Conservation (phyloP, 2,329 filamentous ascomycete genomes). For the Rosellinia necatrix region DNA sequence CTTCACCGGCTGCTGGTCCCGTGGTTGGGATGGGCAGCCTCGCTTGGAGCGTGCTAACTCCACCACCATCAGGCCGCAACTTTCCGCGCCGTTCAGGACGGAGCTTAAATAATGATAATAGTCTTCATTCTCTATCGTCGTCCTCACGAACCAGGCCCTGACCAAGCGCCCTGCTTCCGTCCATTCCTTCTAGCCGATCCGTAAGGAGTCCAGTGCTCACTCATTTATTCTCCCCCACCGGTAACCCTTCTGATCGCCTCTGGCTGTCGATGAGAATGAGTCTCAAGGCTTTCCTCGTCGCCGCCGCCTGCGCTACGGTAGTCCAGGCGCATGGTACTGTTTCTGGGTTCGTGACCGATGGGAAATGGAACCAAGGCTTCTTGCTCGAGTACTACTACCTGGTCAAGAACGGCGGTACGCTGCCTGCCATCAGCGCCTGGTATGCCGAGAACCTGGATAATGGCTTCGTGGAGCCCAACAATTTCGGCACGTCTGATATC, state of each 20-base stretch:
- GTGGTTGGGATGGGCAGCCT: neutral
- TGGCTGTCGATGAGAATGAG: neutral
- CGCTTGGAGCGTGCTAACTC: too few relatives aligned
- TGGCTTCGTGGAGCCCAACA: constrained; percentile 45
- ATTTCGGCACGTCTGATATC: constrained; percentile 42
- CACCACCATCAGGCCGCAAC: too few relatives aligned
- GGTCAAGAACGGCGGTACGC: neutral
- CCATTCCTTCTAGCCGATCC: neutral
- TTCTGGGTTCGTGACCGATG: constrained; percentile 24
- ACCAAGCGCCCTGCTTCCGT: neutral
- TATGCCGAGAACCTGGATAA: constrained; percentile 42
- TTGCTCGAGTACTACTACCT: constrained; percentile 23
- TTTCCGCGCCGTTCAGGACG: neutral
- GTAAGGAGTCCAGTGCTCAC: too few relatives aligned
- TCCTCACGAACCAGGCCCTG: neutral
- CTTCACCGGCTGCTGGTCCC: neutral
- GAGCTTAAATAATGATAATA: constrained; percentile 7
- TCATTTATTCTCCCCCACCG: too few relatives aligned
- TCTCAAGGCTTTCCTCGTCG: constrained; percentile 13
- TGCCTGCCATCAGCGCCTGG: constrained; percentile 26
- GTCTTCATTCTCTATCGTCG: neutral
- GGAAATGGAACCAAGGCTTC: constrained; percentile 25
- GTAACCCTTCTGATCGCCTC: too few relatives aligned
- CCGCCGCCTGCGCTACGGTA: constrained; percentile 11
- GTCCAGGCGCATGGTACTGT: constrained; percentile 18